Percentiles rank a stretch among this genome's conserved stretches.
These are phyloP conservation scores for Corinectria fuckeliana DNA, from an alignment of 2,329 filamentous ascomycete genomes.

Conservation along the genomic window DNA sequence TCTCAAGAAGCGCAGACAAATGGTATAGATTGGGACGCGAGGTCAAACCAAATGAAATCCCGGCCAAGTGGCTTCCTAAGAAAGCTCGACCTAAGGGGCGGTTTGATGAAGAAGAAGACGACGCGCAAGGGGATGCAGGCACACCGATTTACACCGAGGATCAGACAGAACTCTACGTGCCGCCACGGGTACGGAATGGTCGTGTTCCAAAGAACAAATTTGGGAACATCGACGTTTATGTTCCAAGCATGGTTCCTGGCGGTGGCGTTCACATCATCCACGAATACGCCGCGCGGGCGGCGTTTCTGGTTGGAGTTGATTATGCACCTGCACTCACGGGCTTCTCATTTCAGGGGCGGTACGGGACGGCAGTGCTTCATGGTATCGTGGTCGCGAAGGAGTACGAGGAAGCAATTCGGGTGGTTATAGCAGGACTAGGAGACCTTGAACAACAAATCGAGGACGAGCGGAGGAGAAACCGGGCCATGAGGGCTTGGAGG, in stretches of 20 bases:
- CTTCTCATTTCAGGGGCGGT: constrained; percentile 84
- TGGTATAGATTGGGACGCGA: constrained; percentile 91
- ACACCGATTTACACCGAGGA: constrained; percentile 66
- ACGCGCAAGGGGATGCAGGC: constrained; percentile 46
- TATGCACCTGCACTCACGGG: constrained; percentile 90
- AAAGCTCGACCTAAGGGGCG: constrained; percentile 44
- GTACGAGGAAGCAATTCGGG: constrained; percentile 73
- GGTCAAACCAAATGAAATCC: constrained; percentile 79
- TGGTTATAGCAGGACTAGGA: constrained; percentile 71
- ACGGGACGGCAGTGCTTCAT: constrained; percentile 82
- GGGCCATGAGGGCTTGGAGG: constrained; percentile 69
- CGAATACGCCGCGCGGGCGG: constrained; percentile 71
- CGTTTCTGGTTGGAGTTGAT: constrained; percentile 78
- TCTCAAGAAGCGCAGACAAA: constrained; percentile 79
- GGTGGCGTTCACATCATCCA: constrained; percentile 77
- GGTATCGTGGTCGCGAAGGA: constrained; percentile 80
- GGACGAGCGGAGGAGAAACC: constrained; percentile 73
- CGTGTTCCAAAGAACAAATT: constrained; percentile 88
- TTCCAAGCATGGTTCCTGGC: constrained; percentile 85
- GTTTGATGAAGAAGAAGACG: constrained; percentile 39
- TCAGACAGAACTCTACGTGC: constrained; percentile 75
- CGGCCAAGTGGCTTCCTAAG: constrained; percentile 75
- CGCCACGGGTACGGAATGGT: constrained; percentile 78
- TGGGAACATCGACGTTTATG: constrained; percentile 93
- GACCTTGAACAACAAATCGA: constrained; percentile 70